phyloP scores from a whole-genome alignment of 768 basidiomycete species.

The Trametes sanguinea region DNA sequence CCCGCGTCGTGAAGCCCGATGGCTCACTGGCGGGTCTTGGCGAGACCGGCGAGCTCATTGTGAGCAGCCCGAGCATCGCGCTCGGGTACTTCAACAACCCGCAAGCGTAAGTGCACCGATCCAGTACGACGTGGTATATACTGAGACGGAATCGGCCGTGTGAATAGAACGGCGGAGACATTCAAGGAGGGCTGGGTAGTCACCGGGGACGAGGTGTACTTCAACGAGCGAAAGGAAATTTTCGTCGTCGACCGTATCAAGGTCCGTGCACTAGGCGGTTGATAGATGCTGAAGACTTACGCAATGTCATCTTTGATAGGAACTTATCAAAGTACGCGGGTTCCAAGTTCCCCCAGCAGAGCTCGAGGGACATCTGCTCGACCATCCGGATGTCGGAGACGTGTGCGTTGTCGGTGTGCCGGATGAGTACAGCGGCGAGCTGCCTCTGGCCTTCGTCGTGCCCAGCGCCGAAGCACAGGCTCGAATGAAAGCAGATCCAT shows the following conservation, averaged over 20 bases:
- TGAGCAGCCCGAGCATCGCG: constrained; percentile 46
- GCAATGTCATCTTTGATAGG: constrained; percentile 38
- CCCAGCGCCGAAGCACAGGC: constrained; percentile 43
- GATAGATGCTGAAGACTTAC: neutral
- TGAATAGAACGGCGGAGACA: constrained; percentile 59
- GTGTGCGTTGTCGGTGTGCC: constrained; percentile 52
- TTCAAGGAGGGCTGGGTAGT: constrained; percentile 67
- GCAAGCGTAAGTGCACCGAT: constrained; percentile 19
- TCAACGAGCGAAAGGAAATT: constrained; percentile 61
- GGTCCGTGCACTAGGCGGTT: constrained; percentile 36
- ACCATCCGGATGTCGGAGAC: constrained; percentile 47
- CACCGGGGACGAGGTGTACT: constrained; percentile 70
- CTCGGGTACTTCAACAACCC: constrained; percentile 35
- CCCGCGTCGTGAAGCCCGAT: constrained; percentile 48
- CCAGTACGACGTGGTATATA: neutral
- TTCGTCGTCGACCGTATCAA: constrained; percentile 76
- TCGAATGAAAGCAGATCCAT: constrained; percentile 36
- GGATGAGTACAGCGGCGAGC: constrained; percentile 76
- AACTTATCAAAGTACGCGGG: constrained; percentile 68
- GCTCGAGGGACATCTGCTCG: constrained; percentile 39
- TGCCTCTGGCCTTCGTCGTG: constrained; percentile 60
- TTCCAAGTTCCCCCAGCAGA: constrained; percentile 43
- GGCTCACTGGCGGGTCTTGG: constrained; percentile 44
- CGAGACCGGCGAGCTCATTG: constrained; percentile 51
- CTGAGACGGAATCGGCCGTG: neutral